phyloP scores from a whole-genome alignment of 306 rosid species.

The Vicia faba region DNA sequence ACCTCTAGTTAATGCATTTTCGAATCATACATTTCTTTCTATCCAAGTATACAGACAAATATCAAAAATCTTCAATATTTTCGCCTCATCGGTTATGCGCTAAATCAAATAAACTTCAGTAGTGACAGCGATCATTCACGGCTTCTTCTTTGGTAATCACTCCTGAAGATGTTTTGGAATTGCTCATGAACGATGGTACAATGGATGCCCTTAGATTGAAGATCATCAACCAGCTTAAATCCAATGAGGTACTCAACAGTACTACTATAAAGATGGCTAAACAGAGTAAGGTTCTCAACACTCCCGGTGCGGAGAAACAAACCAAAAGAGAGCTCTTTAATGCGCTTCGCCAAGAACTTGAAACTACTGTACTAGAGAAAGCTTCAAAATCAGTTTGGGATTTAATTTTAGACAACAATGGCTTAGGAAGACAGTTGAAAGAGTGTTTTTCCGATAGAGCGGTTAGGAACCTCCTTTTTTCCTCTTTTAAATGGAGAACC shows the following conservation, averaged over 20 bases:
- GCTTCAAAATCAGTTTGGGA: constrained; percentile 99
- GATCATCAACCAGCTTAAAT: no score
- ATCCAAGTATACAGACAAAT: no score
- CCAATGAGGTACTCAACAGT: constrained; percentile 87
- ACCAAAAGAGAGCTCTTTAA: constrained; percentile 91
- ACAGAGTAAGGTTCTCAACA: constrained; percentile 87
- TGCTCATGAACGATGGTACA: no score
- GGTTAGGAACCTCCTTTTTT: constrained; percentile 90
- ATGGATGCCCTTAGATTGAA: no score
- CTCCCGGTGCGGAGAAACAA: constrained; percentile 94
- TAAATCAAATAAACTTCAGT: no score
- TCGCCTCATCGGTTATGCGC: no score
- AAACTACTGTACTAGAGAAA: constrained; percentile 86
- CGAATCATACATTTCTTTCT: no score
- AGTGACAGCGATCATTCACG: no score
- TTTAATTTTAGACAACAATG: constrained; percentile 73
- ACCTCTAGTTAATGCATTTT: no score
- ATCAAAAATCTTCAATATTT: no score
- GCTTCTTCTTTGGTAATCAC: no score
- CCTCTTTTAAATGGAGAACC: constrained; percentile 54
- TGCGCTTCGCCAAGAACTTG: constrained; percentile 73
- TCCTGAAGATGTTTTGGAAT: no score
- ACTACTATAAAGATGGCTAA: constrained; percentile 92
- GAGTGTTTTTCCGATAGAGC: constrained; percentile 82
- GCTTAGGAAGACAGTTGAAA: constrained; percentile 83